Percentiles rank a stretch among this genome's conserved stretches.
These are phyloP conservation scores for Aegle marmelos DNA, from an alignment of 345 rosid genomes.

Conservation along the genomic window DNA sequence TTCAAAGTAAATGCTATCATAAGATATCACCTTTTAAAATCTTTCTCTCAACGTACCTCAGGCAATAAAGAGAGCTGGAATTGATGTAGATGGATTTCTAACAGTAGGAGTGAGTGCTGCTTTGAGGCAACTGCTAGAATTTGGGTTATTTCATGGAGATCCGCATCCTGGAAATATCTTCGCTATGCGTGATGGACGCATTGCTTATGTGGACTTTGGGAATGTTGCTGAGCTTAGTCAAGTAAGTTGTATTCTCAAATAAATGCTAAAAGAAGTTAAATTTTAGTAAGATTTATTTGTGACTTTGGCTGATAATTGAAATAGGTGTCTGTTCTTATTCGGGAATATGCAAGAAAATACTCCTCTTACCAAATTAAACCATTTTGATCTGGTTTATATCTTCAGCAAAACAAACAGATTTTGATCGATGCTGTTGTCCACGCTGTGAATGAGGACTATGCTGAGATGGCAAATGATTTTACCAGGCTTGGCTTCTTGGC, in stretches of 20 bases:
- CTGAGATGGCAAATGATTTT: conserved; percentile 99
- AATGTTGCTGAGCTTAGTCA: conserved; percentile 98
- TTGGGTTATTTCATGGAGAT: conserved; percentile 96
- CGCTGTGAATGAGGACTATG: conserved; percentile 97
- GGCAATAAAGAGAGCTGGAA: conserved; percentile 91
- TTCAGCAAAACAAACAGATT: conserved; percentile 98
- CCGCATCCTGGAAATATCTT: conserved; percentile 99
- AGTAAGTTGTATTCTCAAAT: conserved; percentile 39
- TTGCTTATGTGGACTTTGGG: conserved; percentile 98
- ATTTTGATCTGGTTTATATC: conserved; percentile 14
- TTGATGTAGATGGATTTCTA: conserved; percentile 82
- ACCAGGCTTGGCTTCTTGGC: conserved; percentile 99
- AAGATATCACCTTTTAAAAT: conserved; percentile 7
- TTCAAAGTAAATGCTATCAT: conserved; percentile 12
- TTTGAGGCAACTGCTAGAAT: conserved; percentile 83
- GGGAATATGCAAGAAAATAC: background rate
- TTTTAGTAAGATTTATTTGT: background rate
- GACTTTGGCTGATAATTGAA: background rate
- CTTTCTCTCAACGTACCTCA: conserved; percentile 30
- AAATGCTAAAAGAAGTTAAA: background rate
- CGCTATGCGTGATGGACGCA: conserved; percentile 97
- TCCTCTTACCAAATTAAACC: background rate
- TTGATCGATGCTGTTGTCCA: conserved; percentile 97
- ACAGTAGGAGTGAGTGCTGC: conserved; percentile 99
- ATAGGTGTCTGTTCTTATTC: background rate